Percentiles rank a stretch among this genome's conserved stretches.
Conservation (phyloP, 2,329 filamentous ascomycete species). For the Aspergillus spinulosporus region DNA sequence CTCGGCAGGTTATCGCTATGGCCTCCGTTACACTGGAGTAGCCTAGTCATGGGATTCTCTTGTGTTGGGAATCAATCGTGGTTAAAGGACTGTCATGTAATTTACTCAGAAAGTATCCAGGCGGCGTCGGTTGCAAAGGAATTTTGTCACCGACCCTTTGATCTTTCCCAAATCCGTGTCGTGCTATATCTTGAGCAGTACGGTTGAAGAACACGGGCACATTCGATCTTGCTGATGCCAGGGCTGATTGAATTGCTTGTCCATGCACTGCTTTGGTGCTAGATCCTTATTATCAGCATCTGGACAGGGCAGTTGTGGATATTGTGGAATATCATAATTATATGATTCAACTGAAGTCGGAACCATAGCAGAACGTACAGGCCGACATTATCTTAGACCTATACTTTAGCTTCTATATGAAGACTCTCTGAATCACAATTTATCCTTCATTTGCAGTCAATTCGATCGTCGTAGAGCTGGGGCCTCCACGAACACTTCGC, state of each 20-base stretch:
- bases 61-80: constrained; percentile 23
- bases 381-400: no score
- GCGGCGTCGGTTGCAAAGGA: constrained; percentile 19
- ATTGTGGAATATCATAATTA: not conserved
- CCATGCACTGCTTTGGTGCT: not conserved
- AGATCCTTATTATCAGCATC: not conserved
- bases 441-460: not conserved
- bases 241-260: not conserved
- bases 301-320: not conserved
- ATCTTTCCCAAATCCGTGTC: constrained; percentile 20
- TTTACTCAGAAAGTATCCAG: constrained; percentile 7
- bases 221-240: not conserved
- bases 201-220: not conserved
- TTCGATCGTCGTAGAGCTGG: not conserved
- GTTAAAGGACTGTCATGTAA: constrained; percentile 17
- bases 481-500: not conserved
- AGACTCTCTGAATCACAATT: not conserved
- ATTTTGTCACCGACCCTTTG: not conserved
- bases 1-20: constrained; percentile 13
- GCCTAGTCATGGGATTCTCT: constrained; percentile 22
- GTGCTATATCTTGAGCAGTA: constrained; percentile 18
- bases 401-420: not conserved
- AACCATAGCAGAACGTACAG: not conserved
- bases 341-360: not conserved
- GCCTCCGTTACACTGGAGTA: constrained; percentile 26